These are phyloP conservation scores for Flaveria floridana DNA, from an alignment of 140 eudicot genomes.

Conservation along the genomic window DNA sequence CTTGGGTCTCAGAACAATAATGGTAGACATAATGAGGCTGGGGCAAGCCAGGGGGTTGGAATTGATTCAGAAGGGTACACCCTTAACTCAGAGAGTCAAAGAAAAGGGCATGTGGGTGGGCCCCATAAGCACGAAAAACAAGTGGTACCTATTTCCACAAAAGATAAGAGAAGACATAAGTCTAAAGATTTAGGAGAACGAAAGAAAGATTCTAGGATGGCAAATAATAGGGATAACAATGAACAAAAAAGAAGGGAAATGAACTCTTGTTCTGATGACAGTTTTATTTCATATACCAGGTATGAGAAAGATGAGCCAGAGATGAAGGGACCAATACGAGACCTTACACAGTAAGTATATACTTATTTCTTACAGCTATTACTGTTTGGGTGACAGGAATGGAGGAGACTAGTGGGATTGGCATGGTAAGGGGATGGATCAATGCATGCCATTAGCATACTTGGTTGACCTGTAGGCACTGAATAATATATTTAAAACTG, in stretches of 20 bases:
- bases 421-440: neutral
- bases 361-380: neutral
- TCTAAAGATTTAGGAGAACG: slow-evolving; percentile 40
- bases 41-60: slow-evolving; percentile 41
- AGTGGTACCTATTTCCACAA: slow-evolving; percentile 38
- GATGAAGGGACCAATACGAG: slow-evolving; percentile 80
- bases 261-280: slow-evolving; percentile 67
- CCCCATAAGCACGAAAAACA: slow-evolving; percentile 46
- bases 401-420: neutral
- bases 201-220: slow-evolving; percentile 45
- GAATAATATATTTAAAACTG: too few relatives aligned
- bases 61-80: slow-evolving; percentile 54
- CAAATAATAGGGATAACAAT: slow-evolving; percentile 39
- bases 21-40: slow-evolving; percentile 45
- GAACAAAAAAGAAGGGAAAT: slow-evolving; percentile 50
- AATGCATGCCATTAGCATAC: neutral
- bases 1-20: slow-evolving; percentile 39
- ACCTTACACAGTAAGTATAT: slow-evolving; percentile 64
- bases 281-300: slow-evolving; percentile 53
- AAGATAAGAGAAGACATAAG: slow-evolving; percentile 58
- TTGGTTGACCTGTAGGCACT: too few relatives aligned
- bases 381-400: neutral
- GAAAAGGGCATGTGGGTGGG: slow-evolving; percentile 35
- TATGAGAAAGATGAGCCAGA: slow-evolving; percentile 89
- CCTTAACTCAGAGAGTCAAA: slow-evolving; percentile 49